A percentile compares a stretch with the other conserved stretches of the same genome.
Evolutionary conservation across 768 basidiomycete species (phyloP).

Genomic region (Amylocystis lapponica): DNA sequence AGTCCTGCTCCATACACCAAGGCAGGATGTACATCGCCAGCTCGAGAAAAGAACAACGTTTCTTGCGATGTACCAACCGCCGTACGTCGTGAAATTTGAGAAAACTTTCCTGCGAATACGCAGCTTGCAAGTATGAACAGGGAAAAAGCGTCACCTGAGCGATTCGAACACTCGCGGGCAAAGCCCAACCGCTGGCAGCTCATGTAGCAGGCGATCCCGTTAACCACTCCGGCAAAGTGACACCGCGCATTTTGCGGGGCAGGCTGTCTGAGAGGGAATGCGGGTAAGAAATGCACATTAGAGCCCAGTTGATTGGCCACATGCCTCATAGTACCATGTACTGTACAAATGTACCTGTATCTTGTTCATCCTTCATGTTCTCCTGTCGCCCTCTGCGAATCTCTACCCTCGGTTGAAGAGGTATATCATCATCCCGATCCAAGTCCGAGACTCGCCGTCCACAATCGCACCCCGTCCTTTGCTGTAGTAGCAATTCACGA

Average conservation of each 20-base stretch:
- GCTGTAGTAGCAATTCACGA: neutral
- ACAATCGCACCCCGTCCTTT: too few relatives aligned
- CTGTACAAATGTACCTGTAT: neutral
- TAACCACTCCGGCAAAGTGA: slow-evolving; percentile 97
- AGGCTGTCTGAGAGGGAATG: neutral
- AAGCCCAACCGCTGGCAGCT: slow-evolving; percentile 48
- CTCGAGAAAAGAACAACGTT: too few relatives aligned
- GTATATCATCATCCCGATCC: neutral
- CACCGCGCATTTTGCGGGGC: slow-evolving; percentile 25
- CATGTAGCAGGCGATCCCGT: slow-evolving; percentile 43
- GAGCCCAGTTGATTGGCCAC: neutral
- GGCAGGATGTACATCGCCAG: too few relatives aligned
- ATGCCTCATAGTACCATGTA: neutral
- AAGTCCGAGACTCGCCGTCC: too few relatives aligned
- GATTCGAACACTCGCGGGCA: slow-evolving; percentile 60
- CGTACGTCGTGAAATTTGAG: too few relatives aligned
- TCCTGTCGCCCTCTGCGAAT: neutral
- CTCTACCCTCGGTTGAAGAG: neutral
- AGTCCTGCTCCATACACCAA: too few relatives aligned
- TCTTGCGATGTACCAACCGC: too few relatives aligned
- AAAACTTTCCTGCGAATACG: too few relatives aligned
- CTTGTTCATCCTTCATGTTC: neutral
- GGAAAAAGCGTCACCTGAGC: slow-evolving; percentile 53
- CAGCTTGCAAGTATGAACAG: too few relatives aligned
- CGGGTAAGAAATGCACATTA: neutral